Evolutionary conservation across 805 yeast genomes (phyloP).

Genomic region (Candida maltosa): DNA sequence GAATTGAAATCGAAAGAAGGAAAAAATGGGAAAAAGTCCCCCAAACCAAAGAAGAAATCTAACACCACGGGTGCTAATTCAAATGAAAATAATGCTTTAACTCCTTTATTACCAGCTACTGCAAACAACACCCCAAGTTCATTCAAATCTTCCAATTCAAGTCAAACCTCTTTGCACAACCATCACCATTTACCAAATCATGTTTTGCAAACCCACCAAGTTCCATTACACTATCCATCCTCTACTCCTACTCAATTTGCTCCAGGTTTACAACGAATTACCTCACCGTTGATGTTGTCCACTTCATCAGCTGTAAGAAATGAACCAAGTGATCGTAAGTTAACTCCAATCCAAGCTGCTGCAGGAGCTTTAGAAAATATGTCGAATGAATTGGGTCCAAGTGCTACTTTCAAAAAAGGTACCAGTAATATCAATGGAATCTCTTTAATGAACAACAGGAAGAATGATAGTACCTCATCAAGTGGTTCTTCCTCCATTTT

Average conservation of each 20-base stretch:
- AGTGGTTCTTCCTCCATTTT: constrained; percentile 25
- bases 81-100: no score
- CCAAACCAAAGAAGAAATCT: constrained; percentile 15
- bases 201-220: constrained; percentile 30
- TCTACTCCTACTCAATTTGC: constrained; percentile 73
- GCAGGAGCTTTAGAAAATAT: constrained; percentile 44
- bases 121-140: constrained; percentile 5
- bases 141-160: constrained; percentile 4
- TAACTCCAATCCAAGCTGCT: constrained; percentile 28
- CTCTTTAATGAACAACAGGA: constrained; percentile 36
- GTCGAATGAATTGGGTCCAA: constrained; percentile 43
- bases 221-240: constrained; percentile 62
- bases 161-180: constrained; percentile 5
- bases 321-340: constrained; percentile 8
- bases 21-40: constrained; percentile 20
- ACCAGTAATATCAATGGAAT: constrained; percentile 12
- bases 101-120: constrained; percentile 28
- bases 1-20: constrained; percentile 51
- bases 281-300: constrained; percentile 61
- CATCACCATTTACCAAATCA: constrained; percentile 20
- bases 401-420: constrained; percentile 33
- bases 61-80: constrained; percentile 7
- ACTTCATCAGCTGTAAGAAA: constrained; percentile 42
- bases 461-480: constrained; percentile 14
- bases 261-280: constrained; percentile 57